phyloP scores from a whole-genome alignment of 768 basidiomycete species.

The Phylloporus scabripes region DNA sequence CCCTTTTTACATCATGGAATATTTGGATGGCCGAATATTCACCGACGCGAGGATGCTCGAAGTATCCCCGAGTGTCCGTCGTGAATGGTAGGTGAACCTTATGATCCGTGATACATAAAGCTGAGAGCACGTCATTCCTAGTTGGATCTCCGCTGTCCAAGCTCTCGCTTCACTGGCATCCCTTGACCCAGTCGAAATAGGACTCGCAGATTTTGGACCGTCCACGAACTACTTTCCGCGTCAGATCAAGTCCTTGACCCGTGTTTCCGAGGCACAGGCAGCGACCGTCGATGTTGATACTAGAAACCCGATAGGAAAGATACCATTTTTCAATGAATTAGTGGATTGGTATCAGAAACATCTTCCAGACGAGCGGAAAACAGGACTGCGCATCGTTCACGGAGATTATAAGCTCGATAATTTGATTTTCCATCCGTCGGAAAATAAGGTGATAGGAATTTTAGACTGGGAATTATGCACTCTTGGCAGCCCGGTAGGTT shows the following conservation, averaged over 20 bases:
- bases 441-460: slow-evolving; percentile 90
- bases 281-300: slow-evolving; percentile 62
- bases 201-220: slow-evolving; percentile 68
- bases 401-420: slow-evolving; percentile 99
- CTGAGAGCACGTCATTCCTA: slow-evolving; percentile 24
- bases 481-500: slow-evolving; percentile 78
- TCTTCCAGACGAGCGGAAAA: slow-evolving; percentile 71
- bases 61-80: slow-evolving; percentile 52
- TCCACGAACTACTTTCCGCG: slow-evolving; percentile 83
- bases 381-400: slow-evolving; percentile 84
- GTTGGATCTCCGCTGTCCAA: slow-evolving; percentile 73
- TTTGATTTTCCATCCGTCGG: slow-evolving; percentile 86
- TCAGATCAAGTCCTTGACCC: slow-evolving; percentile 85
- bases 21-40: slow-evolving; percentile 90
- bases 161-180: slow-evolving; percentile 65
- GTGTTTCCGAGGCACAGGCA: slow-evolving; percentile 77
- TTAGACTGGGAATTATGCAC: slow-evolving; percentile 98
- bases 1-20: slow-evolving; percentile 96
- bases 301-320: slow-evolving; percentile 52
- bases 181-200: slow-evolving; percentile 58
- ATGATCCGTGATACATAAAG: not conserved
- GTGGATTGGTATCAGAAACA: slow-evolving; percentile 70
- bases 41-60: slow-evolving; percentile 77
- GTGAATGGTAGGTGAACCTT: slow-evolving; percentile 55
- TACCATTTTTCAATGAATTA: slow-evolving; percentile 71